phyloP scores from a whole-genome alignment of 345 rosid species.

The Linum trigynum region DNA sequence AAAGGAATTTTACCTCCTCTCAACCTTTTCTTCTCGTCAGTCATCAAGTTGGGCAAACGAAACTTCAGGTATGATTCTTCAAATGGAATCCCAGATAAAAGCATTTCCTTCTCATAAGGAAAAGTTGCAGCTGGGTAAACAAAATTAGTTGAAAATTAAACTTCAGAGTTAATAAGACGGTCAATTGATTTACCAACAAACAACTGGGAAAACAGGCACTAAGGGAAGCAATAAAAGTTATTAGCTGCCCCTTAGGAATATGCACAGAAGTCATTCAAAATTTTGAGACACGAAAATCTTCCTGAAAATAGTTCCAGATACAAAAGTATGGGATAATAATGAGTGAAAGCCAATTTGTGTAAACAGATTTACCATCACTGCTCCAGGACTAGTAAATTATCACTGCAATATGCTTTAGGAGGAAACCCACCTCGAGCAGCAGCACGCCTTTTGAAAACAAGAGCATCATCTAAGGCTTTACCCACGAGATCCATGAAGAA shows the following conservation, averaged over 20 bases:
- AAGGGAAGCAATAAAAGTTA: too few relatives aligned
- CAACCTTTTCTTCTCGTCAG: conserved; percentile 37
- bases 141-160: background rate
- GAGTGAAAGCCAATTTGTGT: too few relatives aligned
- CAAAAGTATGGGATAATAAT: too few relatives aligned
- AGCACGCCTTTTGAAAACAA: conserved; percentile 31
- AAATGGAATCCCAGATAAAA: conserved; percentile 57
- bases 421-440: conserved; percentile 47
- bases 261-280: too few relatives aligned
- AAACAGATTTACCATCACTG: background rate
- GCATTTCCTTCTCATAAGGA: conserved; percentile 55
- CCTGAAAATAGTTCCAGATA: too few relatives aligned
- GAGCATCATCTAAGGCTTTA: conserved; percentile 43
- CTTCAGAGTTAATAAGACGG: background rate
- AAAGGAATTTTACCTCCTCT: conserved; percentile 52
- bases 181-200: too few relatives aligned
- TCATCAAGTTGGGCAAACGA: conserved; percentile 25
- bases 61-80: conserved; percentile 52
- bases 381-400: background rate
- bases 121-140: conserved; percentile 37
- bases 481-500: conserved; percentile 41
- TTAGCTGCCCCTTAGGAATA: too few relatives aligned
- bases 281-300: too few relatives aligned
- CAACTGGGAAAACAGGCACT: background rate
- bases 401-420: background rate